Evolutionary conservation across 306 rosid genomes (phyloP), one percentile per base, ranked within the genome.

Genomic region (Prunus mira): DNA sequence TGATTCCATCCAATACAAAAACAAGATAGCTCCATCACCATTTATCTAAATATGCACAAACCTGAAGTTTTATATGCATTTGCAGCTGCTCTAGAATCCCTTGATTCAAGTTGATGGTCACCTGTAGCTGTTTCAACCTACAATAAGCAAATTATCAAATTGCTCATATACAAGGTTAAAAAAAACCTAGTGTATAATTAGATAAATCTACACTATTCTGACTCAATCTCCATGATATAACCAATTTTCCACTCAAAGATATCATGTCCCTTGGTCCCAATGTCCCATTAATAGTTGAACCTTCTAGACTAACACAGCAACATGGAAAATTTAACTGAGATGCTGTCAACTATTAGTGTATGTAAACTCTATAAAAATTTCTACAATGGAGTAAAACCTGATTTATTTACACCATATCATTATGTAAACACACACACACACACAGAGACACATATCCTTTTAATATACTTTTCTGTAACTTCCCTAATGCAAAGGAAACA

Each of bases 61-160:
- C 97, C 97, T 88, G 89, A 73, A 60, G 73, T 82, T 34, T 73
- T 80, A 77, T 84, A 52, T 76, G 74, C 77, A 79, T 72, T 83
- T 82, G 81, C 87, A 78, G 76, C 65, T 73, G 77, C 87, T 67
- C 25, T 62, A 77, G 51, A 82, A 79, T 74, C 79, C 71, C 76
- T 86, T 65, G 92, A 66, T 67, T 81, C 74, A 18, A 90, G 66
- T 72, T 61, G 74, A 76, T 90, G 80, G 60, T 80, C 81, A 74
- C 83, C 76, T 52, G 18, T 72, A 69, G 91, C 92, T 67, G 89
- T 86, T 81, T 86, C 87, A 71, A 92, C 88, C 96, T 90, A 83
- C 87, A 84, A 28, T 69, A 61, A 57, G 75, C 60, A 56, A 77
- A 75, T 30, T 52, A 34, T 67, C 20, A 80, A 71, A 77, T 82